Percentiles rank a stretch among this genome's conserved stretches.
Conservation (phyloP, 176 grass and related monocot genomes). For the Avena eriantha region DNA sequence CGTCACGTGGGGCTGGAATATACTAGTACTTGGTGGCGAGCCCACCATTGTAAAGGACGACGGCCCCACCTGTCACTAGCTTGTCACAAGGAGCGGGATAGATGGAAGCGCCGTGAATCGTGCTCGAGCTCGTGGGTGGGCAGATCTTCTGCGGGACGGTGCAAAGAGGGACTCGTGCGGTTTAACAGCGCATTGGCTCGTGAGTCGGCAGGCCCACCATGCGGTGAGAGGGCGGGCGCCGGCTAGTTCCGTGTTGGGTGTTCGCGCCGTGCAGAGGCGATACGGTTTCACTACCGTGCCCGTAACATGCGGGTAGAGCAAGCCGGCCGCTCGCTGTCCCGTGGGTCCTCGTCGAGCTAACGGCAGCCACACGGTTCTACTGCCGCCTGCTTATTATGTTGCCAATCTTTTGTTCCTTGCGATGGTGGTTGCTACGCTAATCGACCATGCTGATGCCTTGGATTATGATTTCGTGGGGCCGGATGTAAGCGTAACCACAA, state of each 20-base stretch:
- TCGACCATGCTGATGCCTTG: not conserved
- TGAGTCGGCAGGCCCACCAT: not conserved
- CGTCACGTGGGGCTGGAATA: not conserved
- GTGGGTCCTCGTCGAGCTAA: not conserved
- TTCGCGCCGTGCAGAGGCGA: not conserved
- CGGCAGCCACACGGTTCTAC: not conserved
- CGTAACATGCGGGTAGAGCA: not conserved
- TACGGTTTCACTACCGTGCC: slow-evolving; percentile 1
- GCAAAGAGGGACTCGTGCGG: not conserved
- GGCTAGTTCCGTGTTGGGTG: not conserved
- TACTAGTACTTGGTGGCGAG: not conserved
- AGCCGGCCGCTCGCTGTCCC: slow-evolving; percentile 2
- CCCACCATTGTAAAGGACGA: not conserved
- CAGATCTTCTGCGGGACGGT: not conserved
- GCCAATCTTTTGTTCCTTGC: no score
- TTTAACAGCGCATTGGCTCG: not conserved
- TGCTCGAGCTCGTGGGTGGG: not conserved
- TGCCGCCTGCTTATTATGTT: not conserved
- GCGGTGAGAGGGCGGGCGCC: not conserved
- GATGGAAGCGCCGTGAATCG: not conserved
- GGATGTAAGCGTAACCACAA: not conserved
- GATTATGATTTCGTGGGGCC: not conserved
- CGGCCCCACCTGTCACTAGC: not conserved
- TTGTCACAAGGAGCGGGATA: not conserved
- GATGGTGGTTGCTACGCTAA: not conserved